Evolutionary conservation across 225 moss, liverwort and hornwort genomes (phyloP), one percentile per base, ranked within the genome.

Genomic region (Neckera pumila): DNA sequence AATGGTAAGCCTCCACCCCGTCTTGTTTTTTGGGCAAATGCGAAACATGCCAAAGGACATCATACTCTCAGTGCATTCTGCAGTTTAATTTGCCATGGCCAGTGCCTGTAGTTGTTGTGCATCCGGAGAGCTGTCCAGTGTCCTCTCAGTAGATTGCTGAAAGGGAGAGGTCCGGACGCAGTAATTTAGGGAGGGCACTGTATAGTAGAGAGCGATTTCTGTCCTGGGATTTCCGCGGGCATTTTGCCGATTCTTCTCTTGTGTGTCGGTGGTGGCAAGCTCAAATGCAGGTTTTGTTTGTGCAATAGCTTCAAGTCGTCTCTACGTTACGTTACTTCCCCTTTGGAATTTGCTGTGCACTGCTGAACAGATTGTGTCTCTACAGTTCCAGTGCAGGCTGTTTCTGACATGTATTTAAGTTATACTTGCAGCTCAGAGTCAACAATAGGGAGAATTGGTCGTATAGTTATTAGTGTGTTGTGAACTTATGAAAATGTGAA

Each of bases 171-270:
- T 4, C 49, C 14, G 11, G 11, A 36, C 6, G 6, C 70, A 7
- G 4, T 69, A 23, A 22, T 38, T 69, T 8, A 0, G 14, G 14
- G 40, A 40, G 70, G 25, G 26, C 14, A 43, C 16, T 26, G 43
- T 1, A 9, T 42, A 21, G 70, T 2, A 8, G 42, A 42, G 71
- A 42, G 42, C 26, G 1, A 3, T 71, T 43, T 2, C 16, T 0
- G 17, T 17, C 2, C 1, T 3, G 16, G 38, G 38, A 42, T 8
- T 25, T 8, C 8, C 8, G 3, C 0, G 5, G 5, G 21, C 4
- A 5, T 15, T 15, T 42, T 42, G 9, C 42, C 3, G 1, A 42
- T 72, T 43, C 27, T 4, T 54, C 54, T 9, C 9, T 23, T 54
- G 54, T 23, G 22, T 76, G 36, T n/a, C n/a, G n/a, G n/a, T 9